Conservation (phyloP, 2,329 filamentous ascomycete species). For the Paramyrothecium roridum region DNA sequence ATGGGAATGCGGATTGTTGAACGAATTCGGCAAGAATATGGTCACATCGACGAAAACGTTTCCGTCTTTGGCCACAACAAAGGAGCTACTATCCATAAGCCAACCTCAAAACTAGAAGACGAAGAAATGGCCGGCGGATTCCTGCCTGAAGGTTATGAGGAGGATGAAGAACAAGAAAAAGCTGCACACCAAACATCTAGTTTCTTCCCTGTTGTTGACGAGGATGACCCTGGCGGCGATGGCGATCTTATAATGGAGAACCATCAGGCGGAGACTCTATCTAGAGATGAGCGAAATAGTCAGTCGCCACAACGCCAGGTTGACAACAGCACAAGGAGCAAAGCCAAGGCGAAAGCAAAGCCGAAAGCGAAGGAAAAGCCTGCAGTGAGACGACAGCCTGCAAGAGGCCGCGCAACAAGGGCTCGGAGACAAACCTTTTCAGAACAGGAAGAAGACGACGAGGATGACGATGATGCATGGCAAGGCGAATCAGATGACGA, state of each 20-base stretch:
- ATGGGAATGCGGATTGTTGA: slow-evolving; percentile 82
- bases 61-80: slow-evolving; percentile 53
- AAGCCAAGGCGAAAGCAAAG: not conserved
- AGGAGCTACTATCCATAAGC: slow-evolving; percentile 6
- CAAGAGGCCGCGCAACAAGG: not conserved
- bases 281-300: not conserved
- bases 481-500: not conserved
- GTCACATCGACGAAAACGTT: slow-evolving; percentile 50
- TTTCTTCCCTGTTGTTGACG: slow-evolving; percentile 46
- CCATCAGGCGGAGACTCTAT: slow-evolving; percentile 1
- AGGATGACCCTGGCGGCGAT: slow-evolving; percentile 34
- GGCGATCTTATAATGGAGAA: slow-evolving; percentile 31
- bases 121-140: slow-evolving; percentile 61
- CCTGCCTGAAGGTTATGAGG: slow-evolving; percentile 53
- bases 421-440: not conserved
- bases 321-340: not conserved
- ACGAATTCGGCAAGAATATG: slow-evolving; percentile 74
- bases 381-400: not conserved
- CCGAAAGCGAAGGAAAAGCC: not conserved
- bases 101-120: slow-evolving; percentile 19
- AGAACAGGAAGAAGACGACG: not conserved
- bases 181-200: slow-evolving; percentile 31
- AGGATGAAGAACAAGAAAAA: slow-evolving; percentile 36
- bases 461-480: not conserved
- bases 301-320: not conserved